Conservation (phyloP, 345 rosid genomes). For the Geranium brycei region DNA sequence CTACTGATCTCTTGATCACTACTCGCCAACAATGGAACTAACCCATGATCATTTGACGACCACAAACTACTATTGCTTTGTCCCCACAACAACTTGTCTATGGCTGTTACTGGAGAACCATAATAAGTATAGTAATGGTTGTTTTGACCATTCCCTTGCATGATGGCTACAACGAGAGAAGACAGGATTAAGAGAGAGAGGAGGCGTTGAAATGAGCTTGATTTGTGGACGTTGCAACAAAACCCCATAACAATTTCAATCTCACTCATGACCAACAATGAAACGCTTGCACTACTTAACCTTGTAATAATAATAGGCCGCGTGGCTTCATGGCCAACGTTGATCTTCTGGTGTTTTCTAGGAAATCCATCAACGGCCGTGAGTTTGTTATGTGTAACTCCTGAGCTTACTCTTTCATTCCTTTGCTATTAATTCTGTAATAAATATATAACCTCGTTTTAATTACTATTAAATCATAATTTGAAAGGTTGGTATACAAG, state of each 20-base stretch:
- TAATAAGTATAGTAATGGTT: slow-evolving; percentile 19
- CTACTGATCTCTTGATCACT: background rate
- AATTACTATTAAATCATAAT: too few species aligned
- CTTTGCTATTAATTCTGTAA: background rate
- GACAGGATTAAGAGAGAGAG: slow-evolving; percentile 12
- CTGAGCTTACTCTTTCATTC: slow-evolving; percentile 34
- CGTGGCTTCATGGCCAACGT: slow-evolving; percentile 19
- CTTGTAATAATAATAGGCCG: slow-evolving; percentile 21
- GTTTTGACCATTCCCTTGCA: slow-evolving; percentile 24
- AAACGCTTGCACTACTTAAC: slow-evolving; percentile 22
- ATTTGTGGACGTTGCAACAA: slow-evolving; percentile 4
- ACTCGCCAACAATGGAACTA: background rate
- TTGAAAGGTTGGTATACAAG: background rate
- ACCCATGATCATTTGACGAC: too few species aligned
- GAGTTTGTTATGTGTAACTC: slow-evolving; percentile 31
- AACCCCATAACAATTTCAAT: background rate
- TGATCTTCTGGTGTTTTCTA: slow-evolving; percentile 10
- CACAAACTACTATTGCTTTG: slow-evolving; percentile 13
- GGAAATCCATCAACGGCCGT: slow-evolving; percentile 26
- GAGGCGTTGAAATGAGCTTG: slow-evolving; percentile 10
- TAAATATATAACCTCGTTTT: background rate
- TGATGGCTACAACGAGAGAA: slow-evolving; percentile 9
- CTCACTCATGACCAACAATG: too few species aligned
- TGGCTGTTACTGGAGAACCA: slow-evolving; percentile 60
- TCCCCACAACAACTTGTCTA: slow-evolving; percentile 61